These are phyloP conservation scores for Salvia rosmarinus DNA, from an alignment of 257 asterid genomes.

Conservation along the genomic window DNA sequence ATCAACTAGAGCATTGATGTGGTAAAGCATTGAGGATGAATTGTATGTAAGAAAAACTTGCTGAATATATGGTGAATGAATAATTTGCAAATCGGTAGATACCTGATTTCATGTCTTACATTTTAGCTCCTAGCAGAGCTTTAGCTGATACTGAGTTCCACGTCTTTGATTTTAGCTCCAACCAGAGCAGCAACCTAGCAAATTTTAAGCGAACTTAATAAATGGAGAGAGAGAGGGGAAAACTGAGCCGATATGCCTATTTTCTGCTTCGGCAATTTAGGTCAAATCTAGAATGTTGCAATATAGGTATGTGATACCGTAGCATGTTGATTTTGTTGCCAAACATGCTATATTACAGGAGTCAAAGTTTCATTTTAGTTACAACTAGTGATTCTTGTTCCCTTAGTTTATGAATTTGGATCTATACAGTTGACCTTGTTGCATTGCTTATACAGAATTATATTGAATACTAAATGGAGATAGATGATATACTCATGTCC, in stretches of 20 bases:
- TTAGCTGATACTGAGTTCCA: background rate
- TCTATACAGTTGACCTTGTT: background rate
- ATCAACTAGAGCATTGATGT: constrained; percentile 20
- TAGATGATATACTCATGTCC: background rate
- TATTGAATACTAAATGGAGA: background rate
- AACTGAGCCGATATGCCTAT: background rate
- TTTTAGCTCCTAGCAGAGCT: background rate
- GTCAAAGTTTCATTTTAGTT: background rate
- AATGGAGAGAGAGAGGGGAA: background rate
- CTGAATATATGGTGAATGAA: background rate
- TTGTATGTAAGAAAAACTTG: constrained; percentile 20
- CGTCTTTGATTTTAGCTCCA: background rate
- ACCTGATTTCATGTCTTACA: background rate
- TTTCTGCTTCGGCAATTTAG: background rate
- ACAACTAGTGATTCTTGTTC: background rate
- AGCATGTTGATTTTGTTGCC: background rate
- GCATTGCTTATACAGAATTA: background rate
- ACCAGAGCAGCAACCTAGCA: background rate
- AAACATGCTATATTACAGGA: background rate
- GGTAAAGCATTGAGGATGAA: background rate
- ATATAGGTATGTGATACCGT: background rate
- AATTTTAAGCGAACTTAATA: background rate
- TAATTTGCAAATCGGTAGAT: background rate
- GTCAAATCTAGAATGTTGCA: background rate
- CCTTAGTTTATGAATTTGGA: background rate